Percentiles rank a stretch among this genome's conserved stretches.
These are phyloP conservation scores for Fusarium armeniacum DNA, from an alignment of 2,329 filamentous ascomycete genomes.

Conservation along the genomic window DNA sequence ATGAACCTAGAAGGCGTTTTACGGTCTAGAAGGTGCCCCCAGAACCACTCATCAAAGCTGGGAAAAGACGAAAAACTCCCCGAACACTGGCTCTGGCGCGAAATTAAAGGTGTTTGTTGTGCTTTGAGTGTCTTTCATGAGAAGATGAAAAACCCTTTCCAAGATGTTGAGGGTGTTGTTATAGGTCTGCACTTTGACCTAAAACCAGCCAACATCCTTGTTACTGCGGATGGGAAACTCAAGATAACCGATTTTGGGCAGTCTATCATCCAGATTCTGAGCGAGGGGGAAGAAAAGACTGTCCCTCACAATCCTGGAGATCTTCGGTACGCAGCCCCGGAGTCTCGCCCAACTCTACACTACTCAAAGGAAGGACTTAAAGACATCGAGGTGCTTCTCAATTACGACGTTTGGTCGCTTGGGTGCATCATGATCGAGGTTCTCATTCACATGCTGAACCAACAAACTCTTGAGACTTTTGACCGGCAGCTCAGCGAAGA, in stretches of 20 bases:
- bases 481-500: too few relatives aligned
- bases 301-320: neutral
- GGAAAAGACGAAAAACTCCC: neutral
- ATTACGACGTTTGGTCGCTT: neutral
- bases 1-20: neutral
- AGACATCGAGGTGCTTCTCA: neutral
- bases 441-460: neutral
- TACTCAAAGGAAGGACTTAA: too few relatives aligned
- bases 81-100: neutral
- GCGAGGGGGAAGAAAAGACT: too few relatives aligned
- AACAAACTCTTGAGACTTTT: neutral
- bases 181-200: neutral
- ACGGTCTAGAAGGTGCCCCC: neutral
- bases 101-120: neutral
- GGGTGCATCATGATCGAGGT: conserved; percentile 5
- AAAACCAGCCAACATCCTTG: neutral
- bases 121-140: neutral
- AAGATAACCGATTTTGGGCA: conserved; percentile 2
- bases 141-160: neutral
- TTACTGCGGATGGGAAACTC: neutral
- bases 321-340: neutral
- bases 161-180: neutral
- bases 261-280: neutral
- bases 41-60: neutral
- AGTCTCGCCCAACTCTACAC: neutral